phyloP scores from a whole-genome alignment of 352 stramenopile genomes.

The Globisporangium paroecandrum region DNA sequence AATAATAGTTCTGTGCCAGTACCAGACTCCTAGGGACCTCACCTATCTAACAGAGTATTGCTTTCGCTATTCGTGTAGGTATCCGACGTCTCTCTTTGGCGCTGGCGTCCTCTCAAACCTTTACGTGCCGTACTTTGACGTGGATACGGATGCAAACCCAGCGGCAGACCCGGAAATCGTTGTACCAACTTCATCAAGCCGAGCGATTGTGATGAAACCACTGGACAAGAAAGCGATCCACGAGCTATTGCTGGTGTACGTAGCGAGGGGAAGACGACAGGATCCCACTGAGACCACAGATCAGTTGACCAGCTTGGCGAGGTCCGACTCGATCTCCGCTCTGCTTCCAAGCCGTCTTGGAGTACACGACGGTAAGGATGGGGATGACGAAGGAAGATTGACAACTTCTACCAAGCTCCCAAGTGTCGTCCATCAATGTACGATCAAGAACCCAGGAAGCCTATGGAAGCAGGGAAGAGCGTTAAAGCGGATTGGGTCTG shows the following conservation, averaged over 20 bases:
- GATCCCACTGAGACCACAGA: background rate
- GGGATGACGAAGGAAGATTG: background rate
- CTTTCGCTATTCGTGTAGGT: slow-evolving; percentile 20
- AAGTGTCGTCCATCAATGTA: slow-evolving; percentile 16
- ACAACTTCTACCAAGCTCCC: background rate
- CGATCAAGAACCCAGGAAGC: slow-evolving; percentile 28
- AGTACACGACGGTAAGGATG: background rate
- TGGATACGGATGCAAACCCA: background rate
- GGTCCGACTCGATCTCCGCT: slow-evolving; percentile 29
- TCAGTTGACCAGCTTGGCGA: slow-evolving; percentile 26
- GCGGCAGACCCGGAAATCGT: slow-evolving; percentile 7
- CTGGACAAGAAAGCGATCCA: slow-evolving; percentile 27
- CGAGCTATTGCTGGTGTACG: slow-evolving; percentile 35
- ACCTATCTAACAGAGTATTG: background rate
- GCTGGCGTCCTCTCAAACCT: slow-evolving; percentile 27
- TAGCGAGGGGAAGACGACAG: slow-evolving; percentile 22
- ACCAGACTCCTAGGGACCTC: background rate
- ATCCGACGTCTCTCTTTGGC: slow-evolving; percentile 30
- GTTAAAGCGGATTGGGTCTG: background rate
- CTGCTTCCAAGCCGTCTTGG: slow-evolving; percentile 18
- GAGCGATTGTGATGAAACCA: slow-evolving; percentile 19
- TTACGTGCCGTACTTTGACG: slow-evolving; percentile 23
- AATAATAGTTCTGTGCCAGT: background rate
- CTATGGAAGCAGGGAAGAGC: slow-evolving; percentile 15
- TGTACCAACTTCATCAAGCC: background rate